Conservation (phyloP, 2,329 filamentous ascomycete species). For the Ophiostoma ulmi region DNA sequence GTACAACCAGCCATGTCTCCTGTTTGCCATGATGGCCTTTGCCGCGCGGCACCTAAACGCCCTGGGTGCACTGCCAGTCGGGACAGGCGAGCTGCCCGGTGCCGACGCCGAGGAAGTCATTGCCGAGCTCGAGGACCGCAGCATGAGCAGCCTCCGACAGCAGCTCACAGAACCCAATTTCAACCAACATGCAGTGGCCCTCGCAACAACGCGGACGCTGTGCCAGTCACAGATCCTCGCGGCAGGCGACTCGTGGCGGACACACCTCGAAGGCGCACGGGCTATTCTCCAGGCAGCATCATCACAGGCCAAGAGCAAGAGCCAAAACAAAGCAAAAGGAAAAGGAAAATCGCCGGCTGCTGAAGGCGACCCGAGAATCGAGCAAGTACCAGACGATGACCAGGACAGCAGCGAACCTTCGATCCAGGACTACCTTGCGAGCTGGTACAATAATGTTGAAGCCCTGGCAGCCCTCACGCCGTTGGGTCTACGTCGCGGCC, state of each 20-base stretch:
- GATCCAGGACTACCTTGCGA: slow-evolving; percentile 19
- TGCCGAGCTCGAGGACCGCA: slow-evolving; percentile 19
- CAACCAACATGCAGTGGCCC: slow-evolving; percentile 15
- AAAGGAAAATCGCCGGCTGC: background rate
- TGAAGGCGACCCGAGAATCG: background rate
- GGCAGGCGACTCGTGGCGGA: slow-evolving; percentile 21
- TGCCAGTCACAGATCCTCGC: slow-evolving; percentile 23
- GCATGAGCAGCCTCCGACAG: slow-evolving; percentile 21
- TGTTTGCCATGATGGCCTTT: slow-evolving; percentile 22
- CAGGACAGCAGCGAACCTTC: background rate
- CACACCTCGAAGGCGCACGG: slow-evolving; percentile 21
- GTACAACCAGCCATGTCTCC: slow-evolving; percentile 18
- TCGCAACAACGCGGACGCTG: slow-evolving; percentile 24
- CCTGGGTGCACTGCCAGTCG: slow-evolving; percentile 8
- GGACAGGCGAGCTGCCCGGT: background rate
- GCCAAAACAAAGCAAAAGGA: background rate
- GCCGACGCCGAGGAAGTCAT: background rate
- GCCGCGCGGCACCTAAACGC: slow-evolving; percentile 20
- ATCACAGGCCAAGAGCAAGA: background rate
- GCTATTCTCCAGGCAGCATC: slow-evolving; percentile 20
- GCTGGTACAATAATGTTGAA: slow-evolving; percentile 25
- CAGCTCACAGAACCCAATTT: slow-evolving; percentile 13
- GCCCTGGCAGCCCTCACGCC: slow-evolving; percentile 21
- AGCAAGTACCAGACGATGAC: background rate
- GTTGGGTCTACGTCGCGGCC: slow-evolving; percentile 18